phyloP scores from a whole-genome alignment of 2,329 filamentous ascomycete genomes.

The Neocatenulostroma microsporum region DNA sequence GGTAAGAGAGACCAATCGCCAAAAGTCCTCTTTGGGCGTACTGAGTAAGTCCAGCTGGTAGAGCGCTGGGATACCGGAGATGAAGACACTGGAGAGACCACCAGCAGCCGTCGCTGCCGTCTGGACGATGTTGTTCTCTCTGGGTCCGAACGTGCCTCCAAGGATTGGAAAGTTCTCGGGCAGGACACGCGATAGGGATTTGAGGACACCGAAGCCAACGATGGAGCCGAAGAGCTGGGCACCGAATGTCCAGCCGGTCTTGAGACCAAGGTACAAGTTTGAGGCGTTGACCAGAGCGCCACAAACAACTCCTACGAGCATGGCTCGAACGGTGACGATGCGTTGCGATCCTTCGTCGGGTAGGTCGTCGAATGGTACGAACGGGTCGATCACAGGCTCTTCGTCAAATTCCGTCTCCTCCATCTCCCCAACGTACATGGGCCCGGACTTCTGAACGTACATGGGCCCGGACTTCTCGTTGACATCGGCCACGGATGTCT shows the following conservation, averaged over 20 bases:
- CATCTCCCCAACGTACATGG: conserved; percentile 21
- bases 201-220: conserved; percentile 53
- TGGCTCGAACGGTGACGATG: conserved; percentile 50
- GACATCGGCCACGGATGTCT: conserved; percentile 16
- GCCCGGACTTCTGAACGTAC: conserved; percentile 22
- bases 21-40: conserved; percentile 49
- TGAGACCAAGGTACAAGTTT: conserved; percentile 53
- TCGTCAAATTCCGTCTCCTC: conserved; percentile 24
- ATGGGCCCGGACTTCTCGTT: conserved; percentile 19
- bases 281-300: conserved; percentile 55
- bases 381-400: conserved; percentile 30
- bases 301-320: conserved; percentile 48
- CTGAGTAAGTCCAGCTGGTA: conserved; percentile 49
- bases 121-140: conserved; percentile 57
- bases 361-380: conserved; percentile 37
- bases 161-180: conserved; percentile 45
- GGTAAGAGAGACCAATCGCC: conserved; percentile 52
- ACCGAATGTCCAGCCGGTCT: conserved; percentile 38
- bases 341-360: conserved; percentile 39
- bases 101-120: conserved; percentile 53
- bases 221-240: conserved; percentile 41
- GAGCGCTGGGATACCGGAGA: conserved; percentile 53
- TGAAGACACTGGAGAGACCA: conserved; percentile 50
- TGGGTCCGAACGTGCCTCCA: conserved; percentile 50
- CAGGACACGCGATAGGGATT: conserved; percentile 45